A percentile compares a stretch with the other conserved stretches of the same genome.
These are phyloP conservation scores for Oemleria cerasiformis DNA, from an alignment of 306 rosid genomes.

Conservation along the genomic window DNA sequence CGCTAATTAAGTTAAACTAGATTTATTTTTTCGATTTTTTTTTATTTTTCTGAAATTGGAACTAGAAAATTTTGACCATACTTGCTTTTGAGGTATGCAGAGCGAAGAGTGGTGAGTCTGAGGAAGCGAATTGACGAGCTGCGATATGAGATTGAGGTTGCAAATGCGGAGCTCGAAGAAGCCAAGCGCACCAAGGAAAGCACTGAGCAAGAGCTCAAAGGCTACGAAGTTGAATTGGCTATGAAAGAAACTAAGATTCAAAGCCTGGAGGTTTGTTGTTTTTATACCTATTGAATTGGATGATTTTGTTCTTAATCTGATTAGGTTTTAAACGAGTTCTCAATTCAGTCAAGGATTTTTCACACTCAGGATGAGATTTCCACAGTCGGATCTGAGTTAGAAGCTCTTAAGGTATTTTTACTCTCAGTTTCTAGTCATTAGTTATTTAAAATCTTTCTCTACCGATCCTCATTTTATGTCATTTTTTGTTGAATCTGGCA, in stretches of 20 bases:
- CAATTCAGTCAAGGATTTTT: conserved; percentile 61
- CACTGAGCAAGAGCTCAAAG: conserved; percentile 72
- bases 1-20: background rate
- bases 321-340: conserved; percentile 7
- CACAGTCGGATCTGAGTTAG: conserved; percentile 51
- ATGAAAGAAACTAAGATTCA: conserved; percentile 53
- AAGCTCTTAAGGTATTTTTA: conserved; percentile 56
- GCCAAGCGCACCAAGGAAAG: conserved; percentile 62
- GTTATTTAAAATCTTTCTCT: conserved; percentile 1
- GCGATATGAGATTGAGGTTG: conserved; percentile 38
- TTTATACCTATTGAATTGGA: conserved; percentile 3
- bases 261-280: conserved; percentile 53
- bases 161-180: conserved; percentile 56
- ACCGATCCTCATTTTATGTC: conserved; percentile 17
- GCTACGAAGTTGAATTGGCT: conserved; percentile 72
- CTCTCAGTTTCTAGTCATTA: background rate
- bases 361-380: conserved; percentile 53
- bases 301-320: conserved; percentile 4
- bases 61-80: background rate
- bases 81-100: conserved; percentile 30
- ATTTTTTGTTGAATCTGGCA: conserved; percentile 25
- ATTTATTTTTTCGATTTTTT: background rate
- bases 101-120: conserved; percentile 66
- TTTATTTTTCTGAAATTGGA: conserved; percentile 1
- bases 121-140: conserved; percentile 64